phyloP scores from a whole-genome alignment of 805 yeast species.

The Barnettozyma vustinii region DNA sequence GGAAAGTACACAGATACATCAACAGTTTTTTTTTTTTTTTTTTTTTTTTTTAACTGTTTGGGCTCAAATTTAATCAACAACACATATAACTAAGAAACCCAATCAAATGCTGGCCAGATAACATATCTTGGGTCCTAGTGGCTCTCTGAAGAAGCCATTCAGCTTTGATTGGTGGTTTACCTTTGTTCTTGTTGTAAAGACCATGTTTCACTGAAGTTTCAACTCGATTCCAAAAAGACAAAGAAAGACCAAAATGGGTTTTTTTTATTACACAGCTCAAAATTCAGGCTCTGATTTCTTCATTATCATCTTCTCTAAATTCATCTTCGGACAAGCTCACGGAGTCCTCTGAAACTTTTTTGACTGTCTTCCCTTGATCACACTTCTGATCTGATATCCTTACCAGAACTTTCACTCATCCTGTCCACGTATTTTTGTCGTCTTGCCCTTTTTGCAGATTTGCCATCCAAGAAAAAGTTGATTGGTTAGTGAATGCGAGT shows the following conservation, averaged over 20 bases:
- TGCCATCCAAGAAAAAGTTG: not conserved
- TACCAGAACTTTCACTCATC: not conserved
- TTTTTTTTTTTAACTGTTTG: too few relatives aligned
- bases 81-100: not conserved
- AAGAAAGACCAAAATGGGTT: not conserved
- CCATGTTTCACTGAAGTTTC: slow-evolving; percentile 2
- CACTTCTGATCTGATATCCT: not conserved
- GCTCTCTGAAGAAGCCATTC: not conserved
- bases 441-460: not conserved
- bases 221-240: not conserved
- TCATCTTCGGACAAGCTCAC: not conserved
- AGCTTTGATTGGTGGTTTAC: not conserved
- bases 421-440: not conserved
- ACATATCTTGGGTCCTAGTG: not conserved
- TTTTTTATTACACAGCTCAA: not conserved
- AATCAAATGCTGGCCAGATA: too few relatives aligned
- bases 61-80: not conserved
- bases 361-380: not conserved
- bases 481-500: not conserved
- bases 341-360: not conserved
- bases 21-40: slow-evolving; percentile 4
- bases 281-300: not conserved
- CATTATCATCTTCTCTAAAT: not conserved
- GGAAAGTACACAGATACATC: slow-evolving; percentile 23
- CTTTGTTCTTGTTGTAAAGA: not conserved